Evolutionary conservation across 768 basidiomycete species (phyloP), one percentile per base, ranked within the genome.

Genomic region (Mycena haematopus): DNA sequence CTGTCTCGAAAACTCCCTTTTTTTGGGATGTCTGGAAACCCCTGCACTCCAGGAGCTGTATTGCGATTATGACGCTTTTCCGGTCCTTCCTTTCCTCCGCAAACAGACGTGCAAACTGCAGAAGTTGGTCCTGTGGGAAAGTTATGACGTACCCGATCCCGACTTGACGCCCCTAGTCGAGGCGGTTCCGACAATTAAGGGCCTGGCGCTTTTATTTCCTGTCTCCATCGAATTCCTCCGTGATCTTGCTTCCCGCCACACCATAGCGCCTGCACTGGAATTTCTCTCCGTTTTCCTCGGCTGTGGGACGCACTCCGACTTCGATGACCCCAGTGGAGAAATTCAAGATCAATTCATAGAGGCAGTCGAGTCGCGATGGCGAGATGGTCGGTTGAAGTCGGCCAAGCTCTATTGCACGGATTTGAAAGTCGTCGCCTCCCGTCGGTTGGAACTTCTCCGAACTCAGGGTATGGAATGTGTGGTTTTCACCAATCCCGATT

Each of bases 41-140:
- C n/a, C n/a, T n/a, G n/a, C n/a, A n/a, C n/a, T n/a, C n/a, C 7
- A 27, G 3, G 59, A 60, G n/a, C 42, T 60, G 25, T 55, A 54
- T 42, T 54, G 52, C 15, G 17, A 40, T 17, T 27, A 19, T 14
- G 36, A 38, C 10, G n/a, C 31, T 21, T 2, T 4, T 22, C 29
- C 24, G 9, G 22, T 49, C 21, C 52, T 54, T 17, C 8, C 42
- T 2, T 33, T 46, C 33, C 35, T 52, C 17, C 33, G 29, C 19
- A 22, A 45, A 2, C 31, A 36, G 33, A 15, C 10, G 2, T 52
- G 33, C 40, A 36, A 21, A 31, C 17, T 54, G 3, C 29, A 36
- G 19, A 60, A 47, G 33, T 17, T 60, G 24, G 33, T 46, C 33
- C 1, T 53, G 15, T 11, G 27, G 21, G 31, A 13, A 15, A 10